Evolutionary conservation across 2,329 filamentous ascomycete genomes (phyloP).

Genomic region (Bipolaris cookei): DNA sequence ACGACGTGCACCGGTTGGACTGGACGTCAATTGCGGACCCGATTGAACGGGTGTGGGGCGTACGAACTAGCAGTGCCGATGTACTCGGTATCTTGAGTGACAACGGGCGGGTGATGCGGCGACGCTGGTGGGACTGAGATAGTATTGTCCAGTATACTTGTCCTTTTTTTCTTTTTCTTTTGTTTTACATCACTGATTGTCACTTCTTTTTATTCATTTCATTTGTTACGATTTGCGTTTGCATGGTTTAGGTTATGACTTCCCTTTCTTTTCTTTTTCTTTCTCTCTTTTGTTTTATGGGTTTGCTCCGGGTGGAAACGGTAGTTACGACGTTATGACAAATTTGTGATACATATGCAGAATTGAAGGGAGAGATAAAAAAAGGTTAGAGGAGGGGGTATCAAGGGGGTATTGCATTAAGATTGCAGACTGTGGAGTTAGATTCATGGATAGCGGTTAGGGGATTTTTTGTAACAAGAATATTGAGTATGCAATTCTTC

Average conservation of each 20-base stretch:
- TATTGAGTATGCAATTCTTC: neutral
- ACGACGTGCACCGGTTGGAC: slow-evolving; percentile 43
- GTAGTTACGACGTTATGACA: neutral
- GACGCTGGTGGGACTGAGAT: slow-evolving; percentile 47
- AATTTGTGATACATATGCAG: neutral
- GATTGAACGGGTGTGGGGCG: slow-evolving; percentile 43
- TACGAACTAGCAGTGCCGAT: slow-evolving; percentile 42
- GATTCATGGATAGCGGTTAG: neutral
- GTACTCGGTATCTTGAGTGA: slow-evolving; percentile 45
- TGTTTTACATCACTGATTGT: neutral
- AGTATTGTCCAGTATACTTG: neutral
- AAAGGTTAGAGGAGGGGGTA: neutral
- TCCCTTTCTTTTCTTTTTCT: neutral
- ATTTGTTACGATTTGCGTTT: neutral
- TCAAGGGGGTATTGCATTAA: neutral
- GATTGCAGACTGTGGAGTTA: neutral
- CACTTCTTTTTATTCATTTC: neutral
- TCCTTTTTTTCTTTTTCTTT: neutral
- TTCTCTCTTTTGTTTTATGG: neutral
- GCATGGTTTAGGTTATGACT: neutral
- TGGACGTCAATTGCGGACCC: slow-evolving; percentile 49
- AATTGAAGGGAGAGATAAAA: neutral
- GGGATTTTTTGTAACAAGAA: neutral
- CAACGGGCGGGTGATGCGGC: slow-evolving; percentile 43
- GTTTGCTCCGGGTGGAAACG: neutral